Percentiles rank a stretch among this genome's conserved stretches.
These are phyloP conservation scores for Paraphaeosphaeria sporulosa DNA, from an alignment of 2,329 filamentous ascomycete species.

Conservation along the genomic window DNA sequence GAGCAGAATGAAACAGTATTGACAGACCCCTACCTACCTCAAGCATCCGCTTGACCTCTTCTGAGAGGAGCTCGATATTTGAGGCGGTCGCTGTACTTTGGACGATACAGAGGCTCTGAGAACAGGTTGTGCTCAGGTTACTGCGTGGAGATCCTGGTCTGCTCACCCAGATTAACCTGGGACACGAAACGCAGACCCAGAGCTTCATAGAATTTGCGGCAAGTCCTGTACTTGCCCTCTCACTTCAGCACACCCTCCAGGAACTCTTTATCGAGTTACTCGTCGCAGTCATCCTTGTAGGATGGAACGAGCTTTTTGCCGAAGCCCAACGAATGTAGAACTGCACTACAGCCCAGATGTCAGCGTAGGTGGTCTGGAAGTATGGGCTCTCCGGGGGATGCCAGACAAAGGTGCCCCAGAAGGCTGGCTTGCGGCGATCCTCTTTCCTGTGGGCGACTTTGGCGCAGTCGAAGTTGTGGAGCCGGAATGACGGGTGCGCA, in stretches of 20 bases:
- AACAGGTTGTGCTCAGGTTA: background rate
- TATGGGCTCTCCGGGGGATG: slow-evolving; percentile 41
- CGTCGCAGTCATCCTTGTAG: background rate
- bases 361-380: slow-evolving; percentile 35
- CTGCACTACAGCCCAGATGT: slow-evolving; percentile 44
- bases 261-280: slow-evolving; percentile 1
- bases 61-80: too few relatives aligned
- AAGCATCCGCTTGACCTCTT: too few relatives aligned
- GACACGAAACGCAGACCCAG: slow-evolving; percentile 28
- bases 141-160: background rate
- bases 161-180: slow-evolving; percentile 31
- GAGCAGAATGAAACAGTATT: too few relatives aligned
- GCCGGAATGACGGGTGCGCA: slow-evolving; percentile 36
- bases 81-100: slow-evolving; percentile 35
- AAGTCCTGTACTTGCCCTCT: slow-evolving; percentile 10
- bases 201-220: slow-evolving; percentile 23
- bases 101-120: slow-evolving; percentile 5
- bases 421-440: background rate
- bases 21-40: too few relatives aligned
- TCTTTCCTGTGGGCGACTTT: background rate
- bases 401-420: slow-evolving; percentile 31
- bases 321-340: slow-evolving; percentile 38
- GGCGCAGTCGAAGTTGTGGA: slow-evolving; percentile 32
- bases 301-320: slow-evolving; percentile 25
- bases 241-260: slow-evolving; percentile 2